phyloP scores from a whole-genome alignment of 1,284 basidiomycete genomes.

The Phenoliferia sp. region DNA sequence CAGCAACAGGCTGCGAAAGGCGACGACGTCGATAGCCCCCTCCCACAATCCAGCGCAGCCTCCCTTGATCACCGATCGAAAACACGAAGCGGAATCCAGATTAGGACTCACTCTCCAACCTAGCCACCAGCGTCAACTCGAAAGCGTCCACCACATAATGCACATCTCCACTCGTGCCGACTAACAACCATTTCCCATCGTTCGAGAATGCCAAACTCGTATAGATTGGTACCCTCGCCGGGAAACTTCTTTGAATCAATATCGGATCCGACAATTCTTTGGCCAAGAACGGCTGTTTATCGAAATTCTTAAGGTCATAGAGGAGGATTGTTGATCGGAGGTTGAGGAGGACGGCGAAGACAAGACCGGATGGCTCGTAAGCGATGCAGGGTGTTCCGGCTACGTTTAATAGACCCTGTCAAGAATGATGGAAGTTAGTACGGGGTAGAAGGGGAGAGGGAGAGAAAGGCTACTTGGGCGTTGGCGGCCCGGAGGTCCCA shows the following conservation, averaged over 20 bases:
- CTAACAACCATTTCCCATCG: conserved; percentile 81
- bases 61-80: background rate
- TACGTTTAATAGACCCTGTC: conserved; percentile 50
- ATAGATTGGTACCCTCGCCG: conserved; percentile 82
- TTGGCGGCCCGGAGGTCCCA: conserved; percentile 85
- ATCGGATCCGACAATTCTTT: conserved; percentile 76
- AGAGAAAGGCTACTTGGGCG: conserved; percentile 53
- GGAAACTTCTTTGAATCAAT: conserved; percentile 64
- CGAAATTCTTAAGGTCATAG: conserved; percentile 83
- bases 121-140: conserved; percentile 71
- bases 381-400: conserved; percentile 71
- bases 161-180: conserved; percentile 85
- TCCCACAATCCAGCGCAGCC: background rate
- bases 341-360: conserved; percentile 91
- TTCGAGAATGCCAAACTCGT: conserved; percentile 87
- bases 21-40: background rate
- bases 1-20: background rate
- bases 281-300: conserved; percentile 83
- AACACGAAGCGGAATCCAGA: background rate
- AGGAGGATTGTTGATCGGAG: conserved; percentile 73
- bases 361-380: conserved; percentile 81
- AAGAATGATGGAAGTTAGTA: conserved; percentile 43
- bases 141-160: conserved; percentile 92
- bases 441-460: background rate
- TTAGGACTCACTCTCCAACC: conserved; percentile 61